Evolutionary conservation across 768 basidiomycete genomes (phyloP), one percentile per base, ranked within the genome.

Genomic region (Calocera cornea): DNA sequence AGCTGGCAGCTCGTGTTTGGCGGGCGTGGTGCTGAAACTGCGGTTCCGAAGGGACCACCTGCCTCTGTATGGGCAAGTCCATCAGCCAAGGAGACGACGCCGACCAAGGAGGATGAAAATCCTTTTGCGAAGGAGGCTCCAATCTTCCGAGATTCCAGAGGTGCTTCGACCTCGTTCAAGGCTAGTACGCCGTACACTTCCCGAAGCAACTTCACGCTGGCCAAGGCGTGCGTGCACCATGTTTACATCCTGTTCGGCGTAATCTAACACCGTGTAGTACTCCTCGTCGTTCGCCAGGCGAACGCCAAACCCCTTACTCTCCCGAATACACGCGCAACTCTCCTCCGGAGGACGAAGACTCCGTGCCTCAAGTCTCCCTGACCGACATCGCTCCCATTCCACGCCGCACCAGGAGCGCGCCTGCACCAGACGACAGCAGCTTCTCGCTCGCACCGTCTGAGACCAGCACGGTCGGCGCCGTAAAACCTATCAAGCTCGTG

Each of bases 251-350:
- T 27, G 24, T 31, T 16, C 31, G 10, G 5, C 31, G 2, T 50
- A 2, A 33, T 16, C 54, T 27, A 33, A 33, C 10, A 10, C 10
- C 54, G 16, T 8, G 14, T 27, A 60, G 54, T 10, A 60, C 54
- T 16, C 54, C 54, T 29, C 27, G 54, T 33, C 54, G 54, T 12
- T 60, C 54, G 14, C 54, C 54, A 2, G 54, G 54, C 24, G 54
- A 60, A 27, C 54, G 54, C 19, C 54, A 27, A 27, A 60, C 54
- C 3, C 54, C 54, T 10, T 60, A 60, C 54, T 60, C 54, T 60
- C 54, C 54, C 22, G 54, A 60, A 60, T 60, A 60, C 27, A 60
- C 54, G 27, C 54, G 54, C 54, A 60, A 60, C 31, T 29, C 54
- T 27, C 54, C 54, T 29, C 54, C 54, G 7, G 2, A 2, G 5